phyloP scores from a whole-genome alignment of 352 stramenopile genomes.

The Blastocystis sp. region DNA sequence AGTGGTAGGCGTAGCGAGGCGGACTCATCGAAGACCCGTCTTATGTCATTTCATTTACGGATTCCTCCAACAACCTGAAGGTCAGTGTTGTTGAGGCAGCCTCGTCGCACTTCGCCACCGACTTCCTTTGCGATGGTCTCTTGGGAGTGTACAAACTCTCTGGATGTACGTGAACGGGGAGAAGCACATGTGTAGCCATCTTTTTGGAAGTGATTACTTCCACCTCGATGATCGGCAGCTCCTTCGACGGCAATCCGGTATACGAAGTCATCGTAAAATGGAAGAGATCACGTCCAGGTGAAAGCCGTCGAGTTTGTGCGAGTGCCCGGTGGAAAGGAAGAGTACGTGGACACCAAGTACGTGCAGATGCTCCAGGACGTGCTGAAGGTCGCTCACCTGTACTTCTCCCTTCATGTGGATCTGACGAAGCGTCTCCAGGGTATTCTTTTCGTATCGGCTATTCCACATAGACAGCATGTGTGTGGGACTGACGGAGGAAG shows the following conservation, averaged over 20 bases:
- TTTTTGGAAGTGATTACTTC: slow-evolving; percentile 22
- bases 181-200: neutral
- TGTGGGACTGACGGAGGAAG: neutral
- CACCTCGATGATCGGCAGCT: neutral
- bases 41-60: neutral
- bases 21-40: neutral
- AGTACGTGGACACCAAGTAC: slow-evolving; percentile 57
- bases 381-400: slow-evolving; percentile 60
- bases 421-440: slow-evolving; percentile 11
- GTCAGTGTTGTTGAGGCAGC: neutral
- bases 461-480: neutral
- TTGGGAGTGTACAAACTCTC: slow-evolving; percentile 25
- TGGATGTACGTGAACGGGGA: neutral
- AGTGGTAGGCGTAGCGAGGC: neutral
- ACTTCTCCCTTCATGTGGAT: slow-evolving; percentile 70
- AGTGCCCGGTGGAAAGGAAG: neutral
- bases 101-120: neutral
- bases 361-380: slow-evolving; percentile 59
- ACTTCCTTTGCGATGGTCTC: slow-evolving; percentile 15
- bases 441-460: neutral
- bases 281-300: neutral
- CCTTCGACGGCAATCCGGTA: neutral
- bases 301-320: slow-evolving; percentile 6
- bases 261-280: neutral
- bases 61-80: neutral